Base-by-base conservation (phyloP, 1,139 yeast species). In the Taphrina pruni region DNA sequence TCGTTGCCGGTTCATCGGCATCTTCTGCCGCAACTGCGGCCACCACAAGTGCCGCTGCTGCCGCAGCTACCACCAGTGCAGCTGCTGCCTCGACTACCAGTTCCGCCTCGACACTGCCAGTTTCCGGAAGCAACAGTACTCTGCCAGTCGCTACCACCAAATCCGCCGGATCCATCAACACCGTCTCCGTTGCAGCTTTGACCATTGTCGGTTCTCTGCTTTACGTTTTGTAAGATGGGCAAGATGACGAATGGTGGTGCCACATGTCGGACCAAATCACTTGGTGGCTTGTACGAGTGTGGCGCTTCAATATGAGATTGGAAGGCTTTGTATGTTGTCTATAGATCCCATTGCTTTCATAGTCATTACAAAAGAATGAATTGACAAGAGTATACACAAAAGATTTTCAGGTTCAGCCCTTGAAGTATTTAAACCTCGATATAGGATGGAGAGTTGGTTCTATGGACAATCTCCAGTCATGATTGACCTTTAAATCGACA, bases 1-100 rank as follows among this genome's bases (percentile, higher is more conserved):
- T 65, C 36, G 58, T 39, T 35, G 69, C 51, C 17, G 58, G 55
- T 6, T 46, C 62, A 20, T 55, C 41, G 36, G 48, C 55, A 12
- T 48, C 56, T 6, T 38, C 57, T 11, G 11, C 65, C 14, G n/a
- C 57, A 14, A 21, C 65, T 12, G 50, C 65, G 14, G 48, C 38
- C 3, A 7, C 65, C 21, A 48, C 50, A 12, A 35, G 48, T 9
- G 50, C 57, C 11, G 20, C 65, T 4, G 20, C 57, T 17, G 36
- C 57, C 12, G 21, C 48, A 7, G 35, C 48, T 32, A 17, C 65
- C 20, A n/a, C 57, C 7, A 45, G 43, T 4, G 55, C 35, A 41
- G 35, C 65, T 48, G 17, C 65, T 32, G 32, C 50, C 36, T 32
- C 48, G n/a, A 21, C 55, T 17, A 36, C 55, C 9, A 17, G 35